A percentile compares a stretch with the other conserved stretches of the same genome.
Conservation (phyloP, 352 stramenopile genomes). For the Pythium oligandrum region DNA sequence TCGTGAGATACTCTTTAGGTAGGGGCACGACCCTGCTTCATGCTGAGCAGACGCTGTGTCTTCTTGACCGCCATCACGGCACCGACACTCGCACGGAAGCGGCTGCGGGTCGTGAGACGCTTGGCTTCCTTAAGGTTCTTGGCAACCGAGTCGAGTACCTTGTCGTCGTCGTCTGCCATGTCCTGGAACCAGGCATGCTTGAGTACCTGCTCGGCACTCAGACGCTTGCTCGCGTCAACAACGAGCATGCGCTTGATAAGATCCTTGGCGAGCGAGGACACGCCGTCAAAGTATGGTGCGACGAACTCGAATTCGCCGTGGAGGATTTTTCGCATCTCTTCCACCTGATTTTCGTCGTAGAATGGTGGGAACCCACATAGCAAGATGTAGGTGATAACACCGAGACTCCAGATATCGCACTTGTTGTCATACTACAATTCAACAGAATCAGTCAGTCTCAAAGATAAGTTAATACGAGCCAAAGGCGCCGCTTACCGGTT, state of each 20-base stretch:
- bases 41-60: slow-evolving; percentile 57
- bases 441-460: background rate
- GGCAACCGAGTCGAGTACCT: slow-evolving; percentile 44
- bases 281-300: slow-evolving; percentile 87
- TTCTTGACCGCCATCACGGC: slow-evolving; percentile 76
- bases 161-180: slow-evolving; percentile 50
- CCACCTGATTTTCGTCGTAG: slow-evolving; percentile 90
- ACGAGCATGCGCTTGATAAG: slow-evolving; percentile 92
- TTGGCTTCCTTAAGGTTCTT: slow-evolving; percentile 73
- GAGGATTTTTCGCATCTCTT: slow-evolving; percentile 83
- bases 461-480: background rate
- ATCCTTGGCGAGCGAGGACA: slow-evolving; percentile 90
- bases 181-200: slow-evolving; percentile 74
- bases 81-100: slow-evolving; percentile 65
- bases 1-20: slow-evolving; percentile 13
- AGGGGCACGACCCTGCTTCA: slow-evolving; percentile 19
- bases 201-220: slow-evolving; percentile 67
- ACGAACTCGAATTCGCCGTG: slow-evolving; percentile 90
- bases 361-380: slow-evolving; percentile 96
- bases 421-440: slow-evolving; percentile 89
- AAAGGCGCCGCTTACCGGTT: slow-evolving; percentile 34
- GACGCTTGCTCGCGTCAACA: slow-evolving; percentile 79
- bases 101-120: slow-evolving; percentile 48
- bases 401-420: slow-evolving; percentile 95
- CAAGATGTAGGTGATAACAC: slow-evolving; percentile 90